These are phyloP conservation scores for Epichloe gansuensis DNA, from an alignment of 2,329 filamentous ascomycete species.

Conservation along the genomic window DNA sequence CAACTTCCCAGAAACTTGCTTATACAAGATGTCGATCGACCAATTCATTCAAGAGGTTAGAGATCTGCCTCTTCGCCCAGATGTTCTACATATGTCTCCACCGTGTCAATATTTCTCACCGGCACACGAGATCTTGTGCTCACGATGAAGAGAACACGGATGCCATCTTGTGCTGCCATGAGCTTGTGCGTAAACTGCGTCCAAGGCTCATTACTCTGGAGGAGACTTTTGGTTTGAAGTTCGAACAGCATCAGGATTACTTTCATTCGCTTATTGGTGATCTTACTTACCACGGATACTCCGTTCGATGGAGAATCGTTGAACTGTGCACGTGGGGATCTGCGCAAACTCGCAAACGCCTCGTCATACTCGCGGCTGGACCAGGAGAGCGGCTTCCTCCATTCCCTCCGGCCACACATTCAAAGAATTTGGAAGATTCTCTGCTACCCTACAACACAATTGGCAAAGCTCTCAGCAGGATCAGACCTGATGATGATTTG, in stretches of 20 bases:
- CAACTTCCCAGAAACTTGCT: conserved; percentile 43
- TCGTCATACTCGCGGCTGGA: conserved; percentile 47
- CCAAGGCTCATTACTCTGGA: conserved; percentile 68
- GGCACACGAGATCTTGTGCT: conserved; percentile 50
- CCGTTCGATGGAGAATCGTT: conserved; percentile 55
- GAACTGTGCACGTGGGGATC: conserved; percentile 38
- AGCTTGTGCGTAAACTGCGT: conserved; percentile 42
- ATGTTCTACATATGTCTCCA: conserved; percentile 63
- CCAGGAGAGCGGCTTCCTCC: conserved; percentile 59
- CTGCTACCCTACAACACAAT: conserved; percentile 33
- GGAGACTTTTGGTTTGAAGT: conserved; percentile 59
- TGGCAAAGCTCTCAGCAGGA: conserved; percentile 25
- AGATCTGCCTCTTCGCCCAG: conserved; percentile 29
- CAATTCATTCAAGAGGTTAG: conserved; percentile 32
- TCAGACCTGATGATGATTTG: conserved; percentile 23
- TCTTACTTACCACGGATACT: conserved; percentile 55
- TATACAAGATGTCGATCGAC: conserved; percentile 36
- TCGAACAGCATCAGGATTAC: conserved; percentile 37
- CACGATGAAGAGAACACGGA: conserved; percentile 61
- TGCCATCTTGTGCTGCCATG: conserved; percentile 38
- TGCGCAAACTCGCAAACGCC: conserved; percentile 35
- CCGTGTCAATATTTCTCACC: conserved; percentile 69
- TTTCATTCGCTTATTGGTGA: conserved; percentile 50
- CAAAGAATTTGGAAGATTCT: conserved; percentile 21
- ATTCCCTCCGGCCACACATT: conserved; percentile 53